phyloP scores from a whole-genome alignment of 768 basidiomycete species.

The Lepiota venenata region DNA sequence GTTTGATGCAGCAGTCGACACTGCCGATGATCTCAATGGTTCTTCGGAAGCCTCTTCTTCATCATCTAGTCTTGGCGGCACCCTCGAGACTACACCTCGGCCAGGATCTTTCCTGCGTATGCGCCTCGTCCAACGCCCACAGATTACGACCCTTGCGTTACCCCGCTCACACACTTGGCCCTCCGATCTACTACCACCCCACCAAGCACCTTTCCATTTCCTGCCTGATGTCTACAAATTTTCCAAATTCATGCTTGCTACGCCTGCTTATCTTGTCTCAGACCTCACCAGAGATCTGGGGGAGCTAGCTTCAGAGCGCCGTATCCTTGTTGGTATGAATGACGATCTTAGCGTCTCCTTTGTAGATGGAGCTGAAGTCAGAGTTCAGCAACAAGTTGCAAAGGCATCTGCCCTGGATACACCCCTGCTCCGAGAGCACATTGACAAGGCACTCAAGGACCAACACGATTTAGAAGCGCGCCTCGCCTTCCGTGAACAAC shows the following conservation, averaged over 20 bases:
- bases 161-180: slow-evolving; percentile 94
- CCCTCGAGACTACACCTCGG: slow-evolving; percentile 37
- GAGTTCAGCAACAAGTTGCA: slow-evolving; percentile 74
- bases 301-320: slow-evolving; percentile 69
- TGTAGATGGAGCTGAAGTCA: slow-evolving; percentile 73
- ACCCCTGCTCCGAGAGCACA: slow-evolving; percentile 53
- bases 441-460: slow-evolving; percentile 61
- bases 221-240: slow-evolving; percentile 86
- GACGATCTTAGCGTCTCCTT: slow-evolving; percentile 81
- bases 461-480: slow-evolving; percentile 51
- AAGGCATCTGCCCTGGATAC: slow-evolving; percentile 78
- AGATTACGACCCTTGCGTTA: slow-evolving; percentile 91
- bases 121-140: slow-evolving; percentile 90
- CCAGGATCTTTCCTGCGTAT: slow-evolving; percentile 68
- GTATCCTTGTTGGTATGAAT: slow-evolving; percentile 55
- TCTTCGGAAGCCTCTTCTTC: slow-evolving; percentile 41
- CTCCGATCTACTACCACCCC: slow-evolving; percentile 85
- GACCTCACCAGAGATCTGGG: slow-evolving; percentile 73
- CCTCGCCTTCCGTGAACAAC: slow-evolving; percentile 25
- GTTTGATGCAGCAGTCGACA: slow-evolving; percentile 53
- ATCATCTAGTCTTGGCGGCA: slow-evolving; percentile 32
- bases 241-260: slow-evolving; percentile 95
- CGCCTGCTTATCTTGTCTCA: slow-evolving; percentile 75
- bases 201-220: slow-evolving; percentile 95
- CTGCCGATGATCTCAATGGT: slow-evolving; percentile 29